These are phyloP conservation scores for Silene latifolia DNA, from an alignment of 148 eudicot species.

Conservation along the genomic window DNA sequence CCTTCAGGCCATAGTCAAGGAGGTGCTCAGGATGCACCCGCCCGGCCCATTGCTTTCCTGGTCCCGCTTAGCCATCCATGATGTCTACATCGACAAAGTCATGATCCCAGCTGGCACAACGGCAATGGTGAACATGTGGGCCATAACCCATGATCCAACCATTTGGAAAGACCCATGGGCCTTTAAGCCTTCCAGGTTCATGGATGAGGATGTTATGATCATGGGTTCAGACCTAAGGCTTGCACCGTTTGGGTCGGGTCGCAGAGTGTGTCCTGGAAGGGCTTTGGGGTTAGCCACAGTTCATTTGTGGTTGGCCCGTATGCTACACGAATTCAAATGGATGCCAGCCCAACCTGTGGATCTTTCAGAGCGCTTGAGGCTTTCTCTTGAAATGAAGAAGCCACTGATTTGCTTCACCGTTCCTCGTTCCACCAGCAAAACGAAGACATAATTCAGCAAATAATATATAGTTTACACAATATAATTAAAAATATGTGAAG, in stretches of 20 bases:
- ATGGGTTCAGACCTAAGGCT: slow-evolving; percentile 80
- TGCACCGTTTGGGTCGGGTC: slow-evolving; percentile 84
- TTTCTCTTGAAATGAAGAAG: slow-evolving; percentile 67
- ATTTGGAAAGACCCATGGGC: slow-evolving; percentile 71
- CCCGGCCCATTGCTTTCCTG: slow-evolving; percentile 88
- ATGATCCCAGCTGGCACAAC: slow-evolving; percentile 71
- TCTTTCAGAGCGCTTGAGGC: slow-evolving; percentile 65
- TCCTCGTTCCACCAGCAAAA: slow-evolving; percentile 15
- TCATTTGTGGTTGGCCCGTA: slow-evolving; percentile 64
- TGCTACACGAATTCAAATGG: slow-evolving; percentile 66
- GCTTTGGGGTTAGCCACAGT: slow-evolving; percentile 59
- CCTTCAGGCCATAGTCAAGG: slow-evolving; percentile 74
- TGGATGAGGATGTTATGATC: slow-evolving; percentile 48
- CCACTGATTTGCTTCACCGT: slow-evolving; percentile 44
- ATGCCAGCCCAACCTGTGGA: slow-evolving; percentile 44
- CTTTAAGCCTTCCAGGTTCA: slow-evolving; percentile 59
- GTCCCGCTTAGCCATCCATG: slow-evolving; percentile 73
- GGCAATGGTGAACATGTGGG: slow-evolving; percentile 95
- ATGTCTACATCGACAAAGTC: slow-evolving; percentile 49
- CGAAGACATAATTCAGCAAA: neutral
- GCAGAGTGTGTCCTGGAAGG: slow-evolving; percentile 73
- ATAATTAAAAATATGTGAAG: too few species aligned
- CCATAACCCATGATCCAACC: slow-evolving; percentile 67
- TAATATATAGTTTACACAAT: neutral
- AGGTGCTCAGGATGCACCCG: slow-evolving; percentile 70